Conservation (phyloP, 106 monocot species). For the Alisma plantagoaquatica region DNA sequence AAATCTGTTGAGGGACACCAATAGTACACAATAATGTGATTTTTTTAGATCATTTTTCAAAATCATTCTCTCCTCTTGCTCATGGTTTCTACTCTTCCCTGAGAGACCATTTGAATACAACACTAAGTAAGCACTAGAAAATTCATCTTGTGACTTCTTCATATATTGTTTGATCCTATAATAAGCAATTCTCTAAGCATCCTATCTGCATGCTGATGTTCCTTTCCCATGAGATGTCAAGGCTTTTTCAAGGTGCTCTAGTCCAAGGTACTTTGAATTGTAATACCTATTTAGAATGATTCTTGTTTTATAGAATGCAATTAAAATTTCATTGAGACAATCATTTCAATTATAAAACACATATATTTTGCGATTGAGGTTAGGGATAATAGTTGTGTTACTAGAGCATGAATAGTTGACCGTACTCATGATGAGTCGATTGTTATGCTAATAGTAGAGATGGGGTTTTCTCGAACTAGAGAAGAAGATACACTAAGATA, state of each 20-base stretch:
- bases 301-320: conserved; percentile 73
- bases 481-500: conserved; percentile 99
- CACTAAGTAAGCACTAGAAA: conserved; percentile 60
- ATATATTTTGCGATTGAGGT: conserved; percentile 80
- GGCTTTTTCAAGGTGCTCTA: conserved; percentile 77
- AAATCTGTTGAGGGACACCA: conserved; percentile 95
- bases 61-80: conserved; percentile 85
- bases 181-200: conserved; percentile 84
- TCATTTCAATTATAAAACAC: conserved; percentile 90
- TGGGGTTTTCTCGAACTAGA: conserved; percentile 89
- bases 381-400: conserved; percentile 33
- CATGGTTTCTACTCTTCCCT: conserved; percentile 72
- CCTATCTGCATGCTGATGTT: conserved; percentile 44
- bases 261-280: conserved; percentile 72
- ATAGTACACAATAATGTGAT: conserved; percentile 98
- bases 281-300: conserved; percentile 95
- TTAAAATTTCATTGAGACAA: conserved; percentile 57
- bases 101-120: conserved; percentile 63
- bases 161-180: conserved; percentile 57
- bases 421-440: conserved; percentile 88
- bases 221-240: conserved; percentile 63
- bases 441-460: conserved; percentile 82
- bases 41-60: conserved; percentile 95
- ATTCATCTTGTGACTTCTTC: conserved; percentile 90
- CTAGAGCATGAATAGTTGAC: conserved; percentile 31